Evolutionary conservation across 805 yeast genomes (phyloP).

Genomic region (Ogataea polymorpha): DNA sequence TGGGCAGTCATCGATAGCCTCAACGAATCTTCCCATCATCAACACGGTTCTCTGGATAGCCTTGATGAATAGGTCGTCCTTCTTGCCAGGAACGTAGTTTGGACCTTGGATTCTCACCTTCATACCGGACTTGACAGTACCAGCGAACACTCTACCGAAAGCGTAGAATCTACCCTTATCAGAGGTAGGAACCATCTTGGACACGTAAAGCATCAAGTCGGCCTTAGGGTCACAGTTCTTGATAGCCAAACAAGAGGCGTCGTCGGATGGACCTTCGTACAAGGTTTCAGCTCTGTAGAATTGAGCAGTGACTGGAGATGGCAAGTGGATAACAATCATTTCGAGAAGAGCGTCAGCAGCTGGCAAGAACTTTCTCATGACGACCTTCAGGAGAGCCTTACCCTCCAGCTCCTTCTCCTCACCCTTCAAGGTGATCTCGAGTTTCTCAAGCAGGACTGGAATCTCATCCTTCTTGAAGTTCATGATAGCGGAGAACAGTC

Average conservation of each 20-base stretch:
- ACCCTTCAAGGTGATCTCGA: constrained; percentile 89
- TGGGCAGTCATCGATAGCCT: constrained; percentile 98
- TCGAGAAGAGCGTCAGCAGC: constrained; percentile 99
- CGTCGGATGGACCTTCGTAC: constrained; percentile 98
- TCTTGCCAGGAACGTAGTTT: constrained; percentile 97
- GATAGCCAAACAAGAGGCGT: constrained; percentile 85
- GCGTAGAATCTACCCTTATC: constrained; percentile 99
- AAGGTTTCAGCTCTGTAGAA: constrained; percentile 97
- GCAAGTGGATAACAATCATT: constrained; percentile 97
- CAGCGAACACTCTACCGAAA: constrained; percentile 99
- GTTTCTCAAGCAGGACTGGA: constrained; percentile 86
- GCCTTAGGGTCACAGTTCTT: constrained; percentile 98
- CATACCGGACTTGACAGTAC: constrained; percentile 98
- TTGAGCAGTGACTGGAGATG: constrained; percentile 99
- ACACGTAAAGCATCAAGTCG: constrained; percentile 97
- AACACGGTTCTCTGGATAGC: constrained; percentile 98
- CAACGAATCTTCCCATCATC: constrained; percentile 99
- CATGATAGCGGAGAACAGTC: constrained; percentile 95
- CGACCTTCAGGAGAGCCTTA: constrained; percentile 96
- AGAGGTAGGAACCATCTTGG: constrained; percentile 99
- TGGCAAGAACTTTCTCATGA: constrained; percentile 99
- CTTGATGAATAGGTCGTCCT: constrained; percentile 95
- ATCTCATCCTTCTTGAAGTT: constrained; percentile 98
- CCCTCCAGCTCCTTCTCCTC: constrained; percentile 99
- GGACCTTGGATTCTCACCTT: constrained; percentile 99